Base-by-base conservation (phyloP, 495 filamentous ascomycete species). In the Pseudoneurospora amorphoporcata region DNA sequence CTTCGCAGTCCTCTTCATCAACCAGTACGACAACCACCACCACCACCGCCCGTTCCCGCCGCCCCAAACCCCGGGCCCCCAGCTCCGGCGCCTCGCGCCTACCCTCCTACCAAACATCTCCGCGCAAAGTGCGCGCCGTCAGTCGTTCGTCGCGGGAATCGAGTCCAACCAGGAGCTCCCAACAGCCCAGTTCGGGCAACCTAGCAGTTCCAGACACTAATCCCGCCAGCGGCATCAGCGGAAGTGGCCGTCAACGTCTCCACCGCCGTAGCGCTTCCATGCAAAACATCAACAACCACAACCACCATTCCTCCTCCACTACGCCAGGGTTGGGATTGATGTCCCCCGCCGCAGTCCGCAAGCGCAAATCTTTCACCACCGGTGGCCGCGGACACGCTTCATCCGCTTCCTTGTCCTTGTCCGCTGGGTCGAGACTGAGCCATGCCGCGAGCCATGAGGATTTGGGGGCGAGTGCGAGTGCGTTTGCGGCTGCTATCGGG, bases 21-120 rank as follows among this genome's bases (percentile, higher is more conserved):
- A 61, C 53, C 23, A 35, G 23, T 35, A 35, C 39, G 8, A 9
- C 39, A 40, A 40, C 53, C 2, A 37, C 35, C 42, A 68, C 4
- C 70, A 74, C 72, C 69, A 75, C 17, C 71, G 73, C 43, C 68
- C 68, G 69, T 17, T 68, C 74, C 8, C 78, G 80, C 29, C 77
- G 82, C 0, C 79, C 79, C 58, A 79, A 80, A 43, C 83, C 83
- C 4, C 79, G 80, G 23, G 83, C 83, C 12, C 83, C 83, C 17
- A 83, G 81, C 3, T 82, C 83, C 1, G 83, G 83, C 1, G 82
- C 83, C 2, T 65, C 53, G 23, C 74, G 83, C 1, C 81, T 83
- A 53, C 80, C 79, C 71, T 72, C 76, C 69, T 72, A 74, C 68
- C 71, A 72, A 19, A 71, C 79, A 65, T 83, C 82, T 69, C 82